Conservation (phyloP, 2,329 filamentous ascomycete species). For the Aspergillus transmontanensis region DNA sequence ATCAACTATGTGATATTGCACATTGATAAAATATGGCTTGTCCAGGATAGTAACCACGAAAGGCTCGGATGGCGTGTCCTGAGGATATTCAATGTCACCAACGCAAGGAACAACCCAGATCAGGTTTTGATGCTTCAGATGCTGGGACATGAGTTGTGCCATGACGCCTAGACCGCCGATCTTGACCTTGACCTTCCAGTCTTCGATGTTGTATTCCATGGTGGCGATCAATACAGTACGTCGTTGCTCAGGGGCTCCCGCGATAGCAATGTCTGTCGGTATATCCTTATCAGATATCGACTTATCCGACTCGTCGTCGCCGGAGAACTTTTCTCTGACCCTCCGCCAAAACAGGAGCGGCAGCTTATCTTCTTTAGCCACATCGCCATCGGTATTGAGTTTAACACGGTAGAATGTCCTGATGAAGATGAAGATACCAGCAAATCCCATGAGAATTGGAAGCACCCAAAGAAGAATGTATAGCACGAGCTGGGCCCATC, state of each 20-base stretch:
- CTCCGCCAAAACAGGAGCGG: conserved; percentile 39
- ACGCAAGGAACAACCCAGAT: conserved; percentile 67
- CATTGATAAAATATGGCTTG: conserved; percentile 61
- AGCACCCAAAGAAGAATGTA: conserved; percentile 58
- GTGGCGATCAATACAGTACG: conserved; percentile 67
- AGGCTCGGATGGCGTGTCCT: conserved; percentile 60
- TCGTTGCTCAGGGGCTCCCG: conserved; percentile 32
- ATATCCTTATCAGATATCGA: conserved; percentile 36
- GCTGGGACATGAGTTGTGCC: conserved; percentile 71
- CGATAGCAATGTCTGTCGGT: conserved; percentile 37
- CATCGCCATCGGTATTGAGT: conserved; percentile 61
- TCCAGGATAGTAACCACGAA: conserved; percentile 66
- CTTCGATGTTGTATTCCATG: conserved; percentile 73
- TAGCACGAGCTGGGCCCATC: conserved; percentile 56
- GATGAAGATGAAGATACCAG: conserved; percentile 60
- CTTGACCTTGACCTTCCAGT: conserved; percentile 72
- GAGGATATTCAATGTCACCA: conserved; percentile 65
- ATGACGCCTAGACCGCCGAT: conserved; percentile 71
- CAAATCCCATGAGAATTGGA: conserved; percentile 53
- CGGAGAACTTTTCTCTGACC: conserved; percentile 31
- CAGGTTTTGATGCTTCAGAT: conserved; percentile 65
- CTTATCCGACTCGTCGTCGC: conserved; percentile 27
- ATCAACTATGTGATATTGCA: conserved; percentile 64
- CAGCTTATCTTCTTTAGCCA: conserved; percentile 50
- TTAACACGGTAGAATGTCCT: conserved; percentile 66